Evolutionary conservation across 768 basidiomycete genomes (phyloP), one percentile per base, ranked within the genome.

Genomic region (Collybia sp.): DNA sequence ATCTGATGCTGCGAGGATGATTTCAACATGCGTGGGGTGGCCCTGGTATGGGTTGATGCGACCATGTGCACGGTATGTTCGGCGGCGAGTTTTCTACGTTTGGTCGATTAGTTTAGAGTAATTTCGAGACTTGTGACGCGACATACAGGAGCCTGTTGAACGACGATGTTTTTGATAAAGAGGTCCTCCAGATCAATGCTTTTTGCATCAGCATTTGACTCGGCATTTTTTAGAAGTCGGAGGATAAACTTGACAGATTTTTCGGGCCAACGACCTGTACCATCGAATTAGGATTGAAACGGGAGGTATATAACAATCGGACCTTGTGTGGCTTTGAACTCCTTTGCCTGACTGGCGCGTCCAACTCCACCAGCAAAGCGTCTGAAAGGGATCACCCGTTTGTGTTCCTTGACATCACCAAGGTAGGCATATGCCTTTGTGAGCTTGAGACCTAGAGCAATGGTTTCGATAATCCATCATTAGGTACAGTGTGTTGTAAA

Each of bases 21-120:
- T 83, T 67, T 98, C 95, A 54, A 98, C 86, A 62, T 98, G 96
- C 68, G 85, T 88, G 35, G 96, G 96, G 71, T 93, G 91, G 36
- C 95, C 95, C 70, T 96, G 92, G 82, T 97, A 98, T 31, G 96
- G 95, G 75, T 99, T 99, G 71, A 93, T 94, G 48, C 92, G 87
- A 81, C 92, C 92, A 60, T 94, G 93, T 38, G 90, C 91, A 71
- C 96, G 92, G 83, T 96, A 98, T 54, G 96, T 99, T 65, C 96
- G 92, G 65, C 96, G 92, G 69, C 93, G 93, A 66, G 91, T 94
- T 88, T 96, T 96, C 89, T 92, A 48, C 8, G 25, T 8, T 25
- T 25, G n/a, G n/a, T n/a, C n/a, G 3, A 25, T 25, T 25, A 25
- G 8, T 8, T 25, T 25, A 8, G 25, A 25, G 8, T 25, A 25